Percentiles rank a stretch among this genome's conserved stretches.
These are phyloP conservation scores for Fusarium longipes DNA, from an alignment of 2,329 filamentous ascomycete species.

Conservation along the genomic window DNA sequence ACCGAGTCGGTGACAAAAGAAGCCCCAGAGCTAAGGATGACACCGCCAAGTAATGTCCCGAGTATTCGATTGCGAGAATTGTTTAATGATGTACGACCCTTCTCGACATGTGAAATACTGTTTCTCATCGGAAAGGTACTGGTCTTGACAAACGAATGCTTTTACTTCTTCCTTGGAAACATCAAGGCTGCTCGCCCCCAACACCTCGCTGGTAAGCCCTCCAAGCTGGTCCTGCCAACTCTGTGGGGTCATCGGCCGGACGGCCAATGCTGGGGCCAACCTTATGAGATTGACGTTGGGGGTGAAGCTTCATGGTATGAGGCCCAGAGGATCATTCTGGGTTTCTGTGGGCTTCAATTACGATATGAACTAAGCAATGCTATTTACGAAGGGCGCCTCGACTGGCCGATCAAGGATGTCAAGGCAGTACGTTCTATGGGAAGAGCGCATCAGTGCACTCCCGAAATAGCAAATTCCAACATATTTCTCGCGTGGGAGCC, in stretches of 20 bases:
- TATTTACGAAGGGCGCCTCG: constrained; percentile 8
- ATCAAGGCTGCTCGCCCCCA: constrained; percentile 7
- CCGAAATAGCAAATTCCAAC: constrained; percentile 1
- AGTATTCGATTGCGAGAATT: constrained; percentile 4
- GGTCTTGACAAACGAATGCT: constrained; percentile 13
- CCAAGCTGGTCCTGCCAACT: neutral
- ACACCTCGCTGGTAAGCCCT: constrained; percentile 21
- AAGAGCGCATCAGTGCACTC: neutral
- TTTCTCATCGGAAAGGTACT: constrained; percentile 17
- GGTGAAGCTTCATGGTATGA: constrained; percentile 29
- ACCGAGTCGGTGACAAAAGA: neutral
- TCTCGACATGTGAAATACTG: constrained; percentile 11
- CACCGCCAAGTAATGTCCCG: constrained; percentile 2
- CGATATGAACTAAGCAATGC: constrained; percentile 34
- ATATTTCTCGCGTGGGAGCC: constrained; percentile 13
- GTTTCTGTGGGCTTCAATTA: constrained; percentile 26
- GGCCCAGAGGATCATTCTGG: constrained; percentile 13
- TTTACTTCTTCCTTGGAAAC: constrained; percentile 18
- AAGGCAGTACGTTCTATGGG: constrained; percentile 20
- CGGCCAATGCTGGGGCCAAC: constrained; percentile 9
- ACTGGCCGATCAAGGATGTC: constrained; percentile 12
- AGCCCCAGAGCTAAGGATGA: constrained; percentile 6
- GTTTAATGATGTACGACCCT: neutral
- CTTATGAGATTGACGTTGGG: constrained; percentile 15
- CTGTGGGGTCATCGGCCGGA: constrained; percentile 14